A percentile compares a stretch with the other conserved stretches of the same genome.
Conservation (phyloP, 2,329 filamentous ascomycete species). For the Penicillium sp. region DNA sequence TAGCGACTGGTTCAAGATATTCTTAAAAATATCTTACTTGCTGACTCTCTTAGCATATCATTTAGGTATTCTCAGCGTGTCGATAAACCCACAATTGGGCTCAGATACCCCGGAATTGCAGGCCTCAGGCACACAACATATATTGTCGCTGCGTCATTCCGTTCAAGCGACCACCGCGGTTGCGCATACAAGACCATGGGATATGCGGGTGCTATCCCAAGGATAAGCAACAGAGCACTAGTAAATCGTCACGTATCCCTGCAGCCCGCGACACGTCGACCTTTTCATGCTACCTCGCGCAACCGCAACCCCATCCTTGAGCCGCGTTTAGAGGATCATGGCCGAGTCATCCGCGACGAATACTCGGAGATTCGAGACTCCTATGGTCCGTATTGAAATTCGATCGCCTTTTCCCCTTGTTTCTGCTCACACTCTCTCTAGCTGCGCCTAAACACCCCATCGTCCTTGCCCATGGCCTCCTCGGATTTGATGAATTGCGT, state of each 20-base stretch:
- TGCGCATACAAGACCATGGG: conserved; percentile 19
- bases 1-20: too few species aligned
- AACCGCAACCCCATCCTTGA: conserved; percentile 33
- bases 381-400: conserved; percentile 46
- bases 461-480: conserved; percentile 59
- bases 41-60: too few species aligned
- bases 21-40: too few species aligned
- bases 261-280: neutral
- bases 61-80: too few species aligned
- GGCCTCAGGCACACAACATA: conserved; percentile 10
- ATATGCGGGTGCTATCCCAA: conserved; percentile 9
- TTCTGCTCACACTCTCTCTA: conserved; percentile 6
- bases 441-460: conserved; percentile 52
- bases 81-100: too few species aligned
- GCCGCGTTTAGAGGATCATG: conserved; percentile 49
- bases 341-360: conserved; percentile 55
- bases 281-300: conserved; percentile 17
- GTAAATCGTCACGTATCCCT: neutral
- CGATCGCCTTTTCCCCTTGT: neutral
- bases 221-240: neutral
- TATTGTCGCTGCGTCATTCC: conserved; percentile 18
- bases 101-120: neutral
- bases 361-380: conserved; percentile 55
- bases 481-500: conserved; percentile 60
- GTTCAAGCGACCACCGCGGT: conserved; percentile 8